Evolutionary conservation across 208 protist genomes (phyloP).

Genomic region (Lotmaria passim): DNA sequence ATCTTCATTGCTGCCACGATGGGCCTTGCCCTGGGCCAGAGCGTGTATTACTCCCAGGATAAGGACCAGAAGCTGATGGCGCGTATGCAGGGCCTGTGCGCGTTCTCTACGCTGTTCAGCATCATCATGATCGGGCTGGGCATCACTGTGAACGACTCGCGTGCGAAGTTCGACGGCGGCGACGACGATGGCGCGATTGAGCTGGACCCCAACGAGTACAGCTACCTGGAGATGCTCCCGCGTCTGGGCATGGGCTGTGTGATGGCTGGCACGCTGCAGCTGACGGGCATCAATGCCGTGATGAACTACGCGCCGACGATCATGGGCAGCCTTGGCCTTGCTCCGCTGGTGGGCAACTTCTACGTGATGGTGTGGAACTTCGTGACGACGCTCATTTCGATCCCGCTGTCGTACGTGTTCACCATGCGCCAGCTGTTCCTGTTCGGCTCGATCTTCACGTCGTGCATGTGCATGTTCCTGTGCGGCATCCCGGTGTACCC

Average conservation of each 20-base stretch:
- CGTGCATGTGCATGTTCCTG: slow-evolving; percentile 72
- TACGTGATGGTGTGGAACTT: slow-evolving; percentile 90
- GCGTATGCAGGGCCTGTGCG: slow-evolving; percentile 74
- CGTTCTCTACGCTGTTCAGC: slow-evolving; percentile 67
- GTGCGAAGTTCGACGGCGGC: slow-evolving; percentile 29
- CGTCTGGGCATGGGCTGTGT: slow-evolving; percentile 55
- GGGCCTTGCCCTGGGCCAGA: slow-evolving; percentile 65
- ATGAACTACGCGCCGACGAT: slow-evolving; percentile 90
- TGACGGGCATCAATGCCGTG: slow-evolving; percentile 89
- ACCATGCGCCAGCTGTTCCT: slow-evolving; percentile 83
- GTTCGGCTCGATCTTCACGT: slow-evolving; percentile 58
- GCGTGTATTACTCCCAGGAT: slow-evolving; percentile 32
- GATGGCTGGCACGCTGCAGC: slow-evolving; percentile 69
- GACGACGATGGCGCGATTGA: slow-evolving; percentile 14
- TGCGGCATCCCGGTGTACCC: slow-evolving; percentile 85
- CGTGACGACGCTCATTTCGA: slow-evolving; percentile 74
- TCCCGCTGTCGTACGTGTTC: slow-evolving; percentile 70
- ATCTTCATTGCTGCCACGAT: slow-evolving; percentile 79
- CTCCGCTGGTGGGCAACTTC: slow-evolving; percentile 78
- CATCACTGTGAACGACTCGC: slow-evolving; percentile 29
- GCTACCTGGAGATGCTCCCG: slow-evolving; percentile 47
- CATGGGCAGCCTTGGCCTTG: slow-evolving; percentile 65
- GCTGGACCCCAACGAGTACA: slow-evolving; percentile 56
- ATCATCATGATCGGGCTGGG: slow-evolving; percentile 54
- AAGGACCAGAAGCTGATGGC: slow-evolving; percentile 50